These are phyloP conservation scores for Hericium coralloides DNA, from an alignment of 768 basidiomycete species.

Conservation along the genomic window DNA sequence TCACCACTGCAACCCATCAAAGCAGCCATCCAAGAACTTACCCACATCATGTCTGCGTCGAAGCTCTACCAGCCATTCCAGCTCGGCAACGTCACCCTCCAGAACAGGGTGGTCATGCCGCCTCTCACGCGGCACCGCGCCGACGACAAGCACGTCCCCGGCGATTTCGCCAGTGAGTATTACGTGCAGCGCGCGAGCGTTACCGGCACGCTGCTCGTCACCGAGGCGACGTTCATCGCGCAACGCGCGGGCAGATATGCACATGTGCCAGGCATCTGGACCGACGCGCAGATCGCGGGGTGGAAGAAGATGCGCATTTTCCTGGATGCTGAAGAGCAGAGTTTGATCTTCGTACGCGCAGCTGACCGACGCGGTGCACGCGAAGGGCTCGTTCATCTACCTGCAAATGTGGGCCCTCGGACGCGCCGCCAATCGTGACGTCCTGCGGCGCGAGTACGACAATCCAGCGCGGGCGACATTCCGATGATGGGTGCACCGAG, in stretches of 20 bases:
- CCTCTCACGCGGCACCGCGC: neutral
- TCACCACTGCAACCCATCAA: no score
- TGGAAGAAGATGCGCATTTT: neutral
- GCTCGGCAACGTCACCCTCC: neutral
- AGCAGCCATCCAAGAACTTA: no score
- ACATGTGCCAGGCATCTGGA: neutral
- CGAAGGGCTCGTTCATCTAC: slow-evolving; percentile 40
- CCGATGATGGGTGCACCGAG: neutral
- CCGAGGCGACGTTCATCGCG: no score
- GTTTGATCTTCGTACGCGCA: slow-evolving; percentile 13
- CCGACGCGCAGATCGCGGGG: neutral
- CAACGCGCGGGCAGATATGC: neutral
- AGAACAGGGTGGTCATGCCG: neutral
- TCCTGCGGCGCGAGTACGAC: neutral
- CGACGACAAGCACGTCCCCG: neutral
- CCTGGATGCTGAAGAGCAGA: neutral
- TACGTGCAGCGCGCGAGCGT: neutral
- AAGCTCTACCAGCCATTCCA: neutral
- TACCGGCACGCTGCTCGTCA: no score
- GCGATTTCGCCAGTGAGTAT: neutral
- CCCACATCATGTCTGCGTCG: neutral
- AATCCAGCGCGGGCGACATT: neutral
- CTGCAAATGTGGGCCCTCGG: slow-evolving; percentile 52
- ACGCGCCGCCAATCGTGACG: slow-evolving; percentile 15
- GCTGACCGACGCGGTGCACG: slow-evolving; percentile 53